Base-by-base conservation (phyloP, 2,329 filamentous ascomycete genomes). In the Hypoxylon sp. region DNA sequence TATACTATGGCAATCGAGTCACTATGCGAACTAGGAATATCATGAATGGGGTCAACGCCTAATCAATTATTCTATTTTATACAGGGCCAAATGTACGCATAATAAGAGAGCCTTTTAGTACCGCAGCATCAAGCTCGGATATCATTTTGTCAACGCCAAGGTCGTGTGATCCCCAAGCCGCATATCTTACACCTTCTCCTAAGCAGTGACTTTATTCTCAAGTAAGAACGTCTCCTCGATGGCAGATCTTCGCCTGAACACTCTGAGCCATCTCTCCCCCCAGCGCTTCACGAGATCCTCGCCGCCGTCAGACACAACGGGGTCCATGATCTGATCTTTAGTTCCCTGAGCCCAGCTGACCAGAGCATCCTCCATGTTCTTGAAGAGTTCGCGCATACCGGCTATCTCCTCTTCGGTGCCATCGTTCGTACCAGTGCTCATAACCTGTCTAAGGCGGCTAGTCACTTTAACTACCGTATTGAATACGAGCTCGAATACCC, bases 401-500 rank as follows among this genome's bases (percentile, higher is more conserved):
- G 86, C 85, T 52, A 91, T 85, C 78, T 98, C 95, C 63, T 88
- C 73, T n/a, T 80, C 80, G 29, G 79, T 75, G 50, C 90, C 86
- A 8, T 84, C 83, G 1, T 82, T 80, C 3, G 90, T 86, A 6
- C 86, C 84, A 50, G 90, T 87, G 1, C 84, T 83, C 9, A 93
- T 88, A 24, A 98, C 90, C 81, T 97, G 93, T 46, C 93, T 90
- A 58, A 97, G 90, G 31, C 94, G 92, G 70, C 90, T 91, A 1
- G 94, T 94, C 53, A 98, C 95, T 82, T 99, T 98, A 77, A 90
- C 87, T 58, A 98, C 91, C 0, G 96, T 98, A 73, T 92, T 92
- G 69, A 91, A 90, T 14, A 98, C 90, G 82, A 98, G 91, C 83
- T 99, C 96, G 78, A 94, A 98, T 9, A 97, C 86, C 81, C 95